Evolutionary conservation across 2,329 filamentous ascomycete genomes (phyloP).

Genomic region (Pseudomassariella vexata): DNA sequence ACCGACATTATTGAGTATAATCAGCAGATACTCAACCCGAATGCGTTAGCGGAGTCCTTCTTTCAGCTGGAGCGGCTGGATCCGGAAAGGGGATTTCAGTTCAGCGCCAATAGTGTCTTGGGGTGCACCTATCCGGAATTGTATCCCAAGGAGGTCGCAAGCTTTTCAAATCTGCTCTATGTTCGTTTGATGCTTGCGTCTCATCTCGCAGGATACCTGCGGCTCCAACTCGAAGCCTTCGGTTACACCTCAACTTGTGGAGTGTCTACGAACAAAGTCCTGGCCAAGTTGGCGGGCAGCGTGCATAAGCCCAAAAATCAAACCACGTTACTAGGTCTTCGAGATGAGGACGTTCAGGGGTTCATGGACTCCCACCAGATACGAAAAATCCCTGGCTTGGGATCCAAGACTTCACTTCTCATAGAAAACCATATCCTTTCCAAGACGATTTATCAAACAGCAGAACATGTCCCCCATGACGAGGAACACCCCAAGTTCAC

Average conservation of each 20-base stretch:
- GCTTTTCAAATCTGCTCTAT: slow-evolving; percentile 33
- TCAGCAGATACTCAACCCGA: slow-evolving; percentile 59
- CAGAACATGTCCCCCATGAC: slow-evolving; percentile 27
- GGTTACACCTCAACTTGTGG: slow-evolving; percentile 87
- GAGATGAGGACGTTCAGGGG: slow-evolving; percentile 44
- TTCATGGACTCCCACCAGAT: slow-evolving; percentile 77
- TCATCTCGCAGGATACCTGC: slow-evolving; percentile 71
- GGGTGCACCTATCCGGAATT: slow-evolving; percentile 45
- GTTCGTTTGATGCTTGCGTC: slow-evolving; percentile 70
- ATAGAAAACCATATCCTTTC: slow-evolving; percentile 53
- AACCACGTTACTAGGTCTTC: slow-evolving; percentile 71
- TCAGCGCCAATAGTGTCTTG: slow-evolving; percentile 62
- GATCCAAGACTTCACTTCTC: slow-evolving; percentile 68
- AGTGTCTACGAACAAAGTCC: slow-evolving; percentile 78
- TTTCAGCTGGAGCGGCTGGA: slow-evolving; percentile 71
- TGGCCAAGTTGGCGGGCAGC: slow-evolving; percentile 80
- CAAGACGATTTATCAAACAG: slow-evolving; percentile 22
- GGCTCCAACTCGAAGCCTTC: slow-evolving; percentile 62
- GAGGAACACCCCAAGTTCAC: slow-evolving; percentile 43
- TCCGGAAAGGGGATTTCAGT: slow-evolving; percentile 74
- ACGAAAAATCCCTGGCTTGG: slow-evolving; percentile 79
- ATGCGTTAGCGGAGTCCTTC: slow-evolving; percentile 63
- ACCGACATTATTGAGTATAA: slow-evolving; percentile 87
- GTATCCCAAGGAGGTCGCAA: slow-evolving; percentile 10
- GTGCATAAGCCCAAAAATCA: slow-evolving; percentile 83